phyloP scores from a whole-genome alignment of 257 asterid genomes.

The Lithospermum erythrorhizon region DNA sequence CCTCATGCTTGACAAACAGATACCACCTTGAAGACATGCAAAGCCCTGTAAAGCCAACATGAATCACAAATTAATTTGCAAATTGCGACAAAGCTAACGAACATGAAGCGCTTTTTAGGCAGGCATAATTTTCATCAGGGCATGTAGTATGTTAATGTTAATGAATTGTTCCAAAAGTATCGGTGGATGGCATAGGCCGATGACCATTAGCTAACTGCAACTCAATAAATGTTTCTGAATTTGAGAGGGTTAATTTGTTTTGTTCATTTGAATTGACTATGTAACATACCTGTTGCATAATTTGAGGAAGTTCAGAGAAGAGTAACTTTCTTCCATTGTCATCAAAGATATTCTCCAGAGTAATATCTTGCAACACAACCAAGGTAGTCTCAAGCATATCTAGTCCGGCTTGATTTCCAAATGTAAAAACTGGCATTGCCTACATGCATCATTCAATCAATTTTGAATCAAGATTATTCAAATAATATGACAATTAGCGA shows the following conservation, averaged over 20 bases:
- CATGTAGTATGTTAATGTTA: too few relatives aligned
- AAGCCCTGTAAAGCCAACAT: slow-evolving; percentile 20
- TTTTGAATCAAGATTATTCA: not conserved
- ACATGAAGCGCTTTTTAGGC: too few relatives aligned
- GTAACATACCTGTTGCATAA: slow-evolving; percentile 63
- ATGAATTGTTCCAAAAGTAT: too few relatives aligned
- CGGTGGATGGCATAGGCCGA: too few relatives aligned
- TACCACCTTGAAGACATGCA: slow-evolving; percentile 37
- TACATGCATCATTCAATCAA: slow-evolving; percentile 18
- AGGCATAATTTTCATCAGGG: too few relatives aligned
- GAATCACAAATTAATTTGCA: not conserved
- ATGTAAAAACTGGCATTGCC: slow-evolving; percentile 85
- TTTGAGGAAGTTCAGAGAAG: slow-evolving; percentile 77
- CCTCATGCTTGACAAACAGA: slow-evolving; percentile 43
- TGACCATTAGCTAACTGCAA: not conserved
- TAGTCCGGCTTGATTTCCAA: slow-evolving; percentile 89
- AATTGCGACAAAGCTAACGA: too few relatives aligned
- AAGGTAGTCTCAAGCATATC: slow-evolving; percentile 96
- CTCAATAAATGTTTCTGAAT: too few relatives aligned
- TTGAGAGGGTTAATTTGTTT: not conserved
- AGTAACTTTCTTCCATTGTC: slow-evolving; percentile 66
- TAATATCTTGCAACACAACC: slow-evolving; percentile 78
- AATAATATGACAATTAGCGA: not conserved
- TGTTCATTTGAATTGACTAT: not conserved
- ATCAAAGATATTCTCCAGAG: slow-evolving; percentile 72